phyloP scores from a whole-genome alignment of 1,284 basidiomycete genomes.

The Moesziomyces aphidis region DNA sequence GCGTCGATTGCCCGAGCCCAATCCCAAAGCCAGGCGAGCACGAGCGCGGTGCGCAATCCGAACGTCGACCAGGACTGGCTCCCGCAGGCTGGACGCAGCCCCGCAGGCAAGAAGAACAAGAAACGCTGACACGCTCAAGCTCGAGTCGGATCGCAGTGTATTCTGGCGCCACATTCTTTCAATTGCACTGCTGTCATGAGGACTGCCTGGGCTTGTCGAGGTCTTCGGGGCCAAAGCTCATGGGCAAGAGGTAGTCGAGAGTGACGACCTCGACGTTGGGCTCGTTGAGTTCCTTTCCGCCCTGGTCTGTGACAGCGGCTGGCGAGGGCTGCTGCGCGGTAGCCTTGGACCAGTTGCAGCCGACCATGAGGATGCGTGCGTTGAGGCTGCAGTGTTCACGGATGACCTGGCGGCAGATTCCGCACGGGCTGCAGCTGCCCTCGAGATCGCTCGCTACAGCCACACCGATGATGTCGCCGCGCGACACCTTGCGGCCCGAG shows the following conservation, averaged over 20 bases:
- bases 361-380: slow-evolving; percentile 83
- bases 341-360: slow-evolving; percentile 73
- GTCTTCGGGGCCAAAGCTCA: slow-evolving; percentile 88
- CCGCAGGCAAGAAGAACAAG: slow-evolving; percentile 42
- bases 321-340: slow-evolving; percentile 8
- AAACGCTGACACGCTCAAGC: slow-evolving; percentile 8
- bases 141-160: not conserved
- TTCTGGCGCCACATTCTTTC: not conserved
- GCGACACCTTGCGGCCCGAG: slow-evolving; percentile 38
- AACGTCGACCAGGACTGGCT: slow-evolving; percentile 52
- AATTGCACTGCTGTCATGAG: slow-evolving; percentile 1
- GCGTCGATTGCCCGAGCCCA: slow-evolving; percentile 42
- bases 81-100: slow-evolving; percentile 31
- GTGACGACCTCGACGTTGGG: slow-evolving; percentile 71
- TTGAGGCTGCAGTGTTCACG: slow-evolving; percentile 81
- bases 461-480: slow-evolving; percentile 55
- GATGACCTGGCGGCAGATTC: slow-evolving; percentile 89
- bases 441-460: slow-evolving; percentile 55
- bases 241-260: slow-evolving; percentile 81
- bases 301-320: slow-evolving; percentile 21
- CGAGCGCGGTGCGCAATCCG: slow-evolving; percentile 42
- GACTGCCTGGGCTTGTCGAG: slow-evolving; percentile 69
- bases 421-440: slow-evolving; percentile 72
- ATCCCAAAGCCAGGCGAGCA: slow-evolving; percentile 17
- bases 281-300: slow-evolving; percentile 64